Percentiles rank a stretch among this genome's conserved stretches.
Conservation (phyloP, 139 green algal genomes). For the Ettlia oleoabundans region DNA sequence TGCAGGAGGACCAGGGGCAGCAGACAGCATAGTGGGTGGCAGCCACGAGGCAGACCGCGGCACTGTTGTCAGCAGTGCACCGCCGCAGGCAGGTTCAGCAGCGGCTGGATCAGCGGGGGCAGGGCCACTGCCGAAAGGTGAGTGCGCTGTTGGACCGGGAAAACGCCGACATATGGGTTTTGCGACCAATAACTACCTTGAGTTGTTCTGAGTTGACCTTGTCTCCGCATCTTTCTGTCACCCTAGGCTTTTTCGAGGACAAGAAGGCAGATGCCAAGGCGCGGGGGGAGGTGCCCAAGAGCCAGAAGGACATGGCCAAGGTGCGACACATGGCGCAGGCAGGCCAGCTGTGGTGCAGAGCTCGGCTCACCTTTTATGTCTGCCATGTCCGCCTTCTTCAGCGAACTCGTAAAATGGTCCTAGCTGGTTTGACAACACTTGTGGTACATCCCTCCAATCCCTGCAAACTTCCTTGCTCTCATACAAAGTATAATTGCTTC, state of each 20-base stretch:
- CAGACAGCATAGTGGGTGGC: neutral
- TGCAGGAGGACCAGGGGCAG: neutral
- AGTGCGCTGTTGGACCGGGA: too few relatives aligned
- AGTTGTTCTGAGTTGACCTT: too few relatives aligned
- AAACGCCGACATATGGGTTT: too few relatives aligned
- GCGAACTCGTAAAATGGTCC: too few relatives aligned
- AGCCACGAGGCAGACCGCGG: neutral
- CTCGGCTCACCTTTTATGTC: neutral
- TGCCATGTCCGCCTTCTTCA: too few relatives aligned
- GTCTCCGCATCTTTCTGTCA: too few relatives aligned
- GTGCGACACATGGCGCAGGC: too few relatives aligned
- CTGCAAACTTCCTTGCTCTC: neutral
- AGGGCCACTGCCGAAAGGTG: conserved; percentile 20
- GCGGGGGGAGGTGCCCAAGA: conserved; percentile 28
- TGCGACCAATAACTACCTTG: too few relatives aligned
- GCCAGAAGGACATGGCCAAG: conserved; percentile 17
- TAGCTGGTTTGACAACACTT: too few relatives aligned
- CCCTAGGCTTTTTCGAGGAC: conserved; percentile 36
- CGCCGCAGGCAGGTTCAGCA: conserved; percentile 1
- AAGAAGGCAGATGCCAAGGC: conserved; percentile 37
- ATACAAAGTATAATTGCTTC: neutral
- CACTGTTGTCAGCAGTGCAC: conserved; percentile 9
- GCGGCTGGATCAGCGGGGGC: neutral
- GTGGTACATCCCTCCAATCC: too few relatives aligned
- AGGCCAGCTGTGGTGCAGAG: neutral